A percentile compares a stretch with the other conserved stretches of the same genome.
phyloP scores from a whole-genome alignment of 805 yeast genomes.

The Kluyveromyces siamensis region DNA sequence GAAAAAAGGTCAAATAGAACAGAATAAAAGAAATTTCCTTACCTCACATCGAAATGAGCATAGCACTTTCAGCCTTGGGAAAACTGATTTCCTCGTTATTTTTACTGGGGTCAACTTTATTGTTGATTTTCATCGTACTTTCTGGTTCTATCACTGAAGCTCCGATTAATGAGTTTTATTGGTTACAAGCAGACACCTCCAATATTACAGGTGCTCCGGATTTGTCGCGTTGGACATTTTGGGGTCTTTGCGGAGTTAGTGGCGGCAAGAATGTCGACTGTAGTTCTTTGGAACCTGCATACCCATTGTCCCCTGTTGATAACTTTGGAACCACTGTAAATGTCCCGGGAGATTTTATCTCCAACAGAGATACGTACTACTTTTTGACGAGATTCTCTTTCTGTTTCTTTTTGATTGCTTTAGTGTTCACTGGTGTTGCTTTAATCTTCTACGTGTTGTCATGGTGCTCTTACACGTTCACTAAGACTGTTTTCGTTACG shows the following conservation, averaged over 20 bases:
- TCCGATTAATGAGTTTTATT: constrained; percentile 60
- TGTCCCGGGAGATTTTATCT: constrained; percentile 46
- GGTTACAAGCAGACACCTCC: constrained; percentile 64
- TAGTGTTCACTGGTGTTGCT: constrained; percentile 55
- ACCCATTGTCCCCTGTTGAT: constrained; percentile 66
- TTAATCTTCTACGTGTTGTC: constrained; percentile 47
- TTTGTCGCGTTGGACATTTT: constrained; percentile 69
- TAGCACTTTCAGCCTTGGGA: not conserved
- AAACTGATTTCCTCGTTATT: constrained; percentile 20
- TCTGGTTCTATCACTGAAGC: constrained; percentile 51
- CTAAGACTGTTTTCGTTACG: constrained; percentile 45
- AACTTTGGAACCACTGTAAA: constrained; percentile 49
- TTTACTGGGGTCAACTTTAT: constrained; percentile 35
- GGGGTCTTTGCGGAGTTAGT: constrained; percentile 45
- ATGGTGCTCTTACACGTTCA: constrained; percentile 46
- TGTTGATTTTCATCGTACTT: constrained; percentile 49
- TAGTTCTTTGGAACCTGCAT: constrained; percentile 47
- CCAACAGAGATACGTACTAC: constrained; percentile 48
- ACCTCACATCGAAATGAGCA: not conserved
- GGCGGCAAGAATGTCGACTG: constrained; percentile 28
- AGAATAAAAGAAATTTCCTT: not conserved
- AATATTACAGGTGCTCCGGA: constrained; percentile 39
- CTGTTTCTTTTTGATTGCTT: constrained; percentile 50
- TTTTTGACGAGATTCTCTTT: constrained; percentile 60
- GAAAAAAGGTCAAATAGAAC: not conserved